A percentile compares a stretch with the other conserved stretches of the same genome.
Conservation (phyloP, 1,284 basidiomycete genomes). For the Cutaneotrichosporon arboriforme region DNA sequence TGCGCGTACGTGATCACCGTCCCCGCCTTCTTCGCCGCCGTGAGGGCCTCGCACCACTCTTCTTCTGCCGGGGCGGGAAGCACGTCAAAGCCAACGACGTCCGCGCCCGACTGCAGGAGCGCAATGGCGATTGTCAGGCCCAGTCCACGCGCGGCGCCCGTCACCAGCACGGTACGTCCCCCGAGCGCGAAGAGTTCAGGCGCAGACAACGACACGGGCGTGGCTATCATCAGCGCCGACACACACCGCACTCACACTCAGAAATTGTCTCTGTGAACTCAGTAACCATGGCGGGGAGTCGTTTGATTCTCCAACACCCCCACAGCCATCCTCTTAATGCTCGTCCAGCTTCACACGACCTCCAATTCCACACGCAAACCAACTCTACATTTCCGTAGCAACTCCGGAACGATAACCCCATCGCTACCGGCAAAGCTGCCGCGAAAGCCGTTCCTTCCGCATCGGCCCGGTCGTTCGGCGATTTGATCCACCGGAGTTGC, state of each 20-base stretch:
- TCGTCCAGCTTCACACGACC: too few relatives aligned
- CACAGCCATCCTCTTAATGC: too few relatives aligned
- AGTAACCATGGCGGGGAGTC: neutral
- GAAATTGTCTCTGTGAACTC: neutral
- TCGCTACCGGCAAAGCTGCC: too few relatives aligned
- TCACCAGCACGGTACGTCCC: conserved; percentile 66
- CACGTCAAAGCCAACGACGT: conserved; percentile 70
- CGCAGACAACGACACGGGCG: neutral
- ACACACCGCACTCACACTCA: neutral
- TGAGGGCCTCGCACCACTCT: conserved; percentile 59
- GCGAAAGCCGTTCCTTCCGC: too few relatives aligned
- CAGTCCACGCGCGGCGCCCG: conserved; percentile 68
- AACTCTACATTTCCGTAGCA: too few relatives aligned
- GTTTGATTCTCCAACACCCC: too few relatives aligned
- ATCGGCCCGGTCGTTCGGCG: too few relatives aligned
- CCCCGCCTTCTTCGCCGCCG: conserved; percentile 51
- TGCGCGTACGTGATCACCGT: conserved; percentile 61
- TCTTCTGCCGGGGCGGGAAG: conserved; percentile 55
- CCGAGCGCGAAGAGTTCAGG: conserved; percentile 56
- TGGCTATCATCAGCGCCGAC: neutral
- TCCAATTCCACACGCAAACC: too few relatives aligned
- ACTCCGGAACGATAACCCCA: too few relatives aligned
- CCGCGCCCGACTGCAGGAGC: conserved; percentile 67
- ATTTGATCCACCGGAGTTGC: neutral
- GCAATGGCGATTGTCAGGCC: conserved; percentile 74